A percentile compares a stretch with the other conserved stretches of the same genome.
These are phyloP conservation scores for Tuber magnatum DNA, from an alignment of 495 filamentous ascomycete genomes.

Conservation along the genomic window DNA sequence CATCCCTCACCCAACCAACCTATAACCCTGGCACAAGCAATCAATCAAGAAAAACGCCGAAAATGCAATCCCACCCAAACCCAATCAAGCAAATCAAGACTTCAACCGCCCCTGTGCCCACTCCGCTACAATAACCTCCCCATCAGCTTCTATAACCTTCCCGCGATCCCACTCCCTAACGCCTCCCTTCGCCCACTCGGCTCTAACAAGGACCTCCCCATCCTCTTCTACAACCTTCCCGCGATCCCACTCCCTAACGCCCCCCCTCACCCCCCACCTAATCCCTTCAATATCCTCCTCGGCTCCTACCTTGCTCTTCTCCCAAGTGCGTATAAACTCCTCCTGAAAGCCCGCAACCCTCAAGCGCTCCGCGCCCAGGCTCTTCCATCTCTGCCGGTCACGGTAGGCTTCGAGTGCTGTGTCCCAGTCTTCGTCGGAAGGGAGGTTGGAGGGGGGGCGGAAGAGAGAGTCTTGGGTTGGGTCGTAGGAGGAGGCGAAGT, in stretches of 20 bases:
- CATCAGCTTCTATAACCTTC: conserved; percentile 64
- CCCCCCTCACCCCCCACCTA: conserved; percentile 69
- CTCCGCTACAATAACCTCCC: conserved; percentile 50
- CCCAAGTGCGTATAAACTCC: conserved; percentile 68
- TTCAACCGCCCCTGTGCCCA: conserved; percentile 38
- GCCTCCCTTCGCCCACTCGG: conserved; percentile 41
- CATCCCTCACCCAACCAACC: background rate
- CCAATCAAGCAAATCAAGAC: background rate
- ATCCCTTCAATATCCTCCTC: conserved; percentile 63
- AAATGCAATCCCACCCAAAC: background rate
- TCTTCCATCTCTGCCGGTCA: conserved; percentile 76
- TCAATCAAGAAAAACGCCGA: background rate
- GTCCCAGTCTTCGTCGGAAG: conserved; percentile 69
- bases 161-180: conserved; percentile 83
- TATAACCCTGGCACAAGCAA: background rate
- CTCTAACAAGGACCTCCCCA: conserved; percentile 52
- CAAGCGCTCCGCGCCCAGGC: conserved; percentile 68
- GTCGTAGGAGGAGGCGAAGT: conserved; percentile 72
- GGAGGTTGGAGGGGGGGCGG: conserved; percentile 11
- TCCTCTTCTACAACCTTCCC: conserved; percentile 68
- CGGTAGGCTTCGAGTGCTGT: conserved; percentile 69
- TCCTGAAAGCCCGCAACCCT: conserved; percentile 66
- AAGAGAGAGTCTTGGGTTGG: conserved; percentile 54
- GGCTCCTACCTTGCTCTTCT: conserved; percentile 52
- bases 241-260: conserved; percentile 80